Base-by-base conservation (phyloP, 257 asterid genomes). In the Solanum tarijense region DNA sequence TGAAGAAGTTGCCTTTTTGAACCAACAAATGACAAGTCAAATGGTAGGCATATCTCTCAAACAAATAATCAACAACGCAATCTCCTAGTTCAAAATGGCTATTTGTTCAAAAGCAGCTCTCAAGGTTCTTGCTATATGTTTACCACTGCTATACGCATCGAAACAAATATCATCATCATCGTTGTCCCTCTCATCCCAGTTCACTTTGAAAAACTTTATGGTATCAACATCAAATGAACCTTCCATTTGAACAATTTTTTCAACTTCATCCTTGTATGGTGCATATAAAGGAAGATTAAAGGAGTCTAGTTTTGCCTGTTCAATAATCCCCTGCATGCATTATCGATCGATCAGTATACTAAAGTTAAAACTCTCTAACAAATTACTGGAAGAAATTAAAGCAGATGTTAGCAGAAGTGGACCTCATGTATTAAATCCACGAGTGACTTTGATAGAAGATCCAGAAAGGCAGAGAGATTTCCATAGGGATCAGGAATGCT, bases 161-260 rank as follows among this genome's bases (percentile, higher is more conserved):
- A n/a, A n/a, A n/a, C n/a, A n/a, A n/a, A n/a, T n/a, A n/a, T n/a
- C n/a, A n/a, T n/a, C 25, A 18, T 43, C 69, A 4, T 55, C 48
- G 6, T 48, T 20, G 29, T 29, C 52, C 29, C 34, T 66, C 31
- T 48, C 75, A 38, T 35, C 83, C 39, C 65, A 39, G 6, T 18
- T 25, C 62, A 36, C 36, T 31, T 39, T 7, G 66, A 75, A 79
- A 48, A n/a, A 82, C 9, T 38, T 13, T 5, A 85, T 12, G 27
- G 18, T 34, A 23, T 87, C 84, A 88, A 89, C 48, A 38, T 39
- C 75, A 48, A 90, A 89, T 16, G 89, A 89, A n/a, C 90, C 91
- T 62, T 90, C 91, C 4, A n/a, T 41, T 11, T 29, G 10, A 16
- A 90, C 69, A 31, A 81, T 34, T 1, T 55, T 20, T 86, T 79